These are phyloP conservation scores for Arxiozyma heterogenica DNA, from an alignment of 1,139 yeast genomes.

Conservation along the genomic window DNA sequence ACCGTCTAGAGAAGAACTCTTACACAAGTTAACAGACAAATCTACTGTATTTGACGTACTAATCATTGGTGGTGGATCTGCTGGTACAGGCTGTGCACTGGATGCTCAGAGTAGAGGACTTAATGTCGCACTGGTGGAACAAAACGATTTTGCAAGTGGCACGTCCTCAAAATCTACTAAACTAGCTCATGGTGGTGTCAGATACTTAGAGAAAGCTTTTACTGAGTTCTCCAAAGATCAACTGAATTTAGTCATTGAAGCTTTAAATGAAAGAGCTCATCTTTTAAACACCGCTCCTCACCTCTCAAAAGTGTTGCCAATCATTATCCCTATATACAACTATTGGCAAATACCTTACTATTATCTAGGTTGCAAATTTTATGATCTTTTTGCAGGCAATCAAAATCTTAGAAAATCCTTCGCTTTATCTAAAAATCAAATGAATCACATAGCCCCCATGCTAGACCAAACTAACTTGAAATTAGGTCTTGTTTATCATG, in stretches of 20 bases:
- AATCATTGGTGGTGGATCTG: slow-evolving; percentile 92
- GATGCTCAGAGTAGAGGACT: slow-evolving; percentile 90
- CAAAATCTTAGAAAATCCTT: slow-evolving; percentile 79
- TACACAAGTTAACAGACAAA: slow-evolving; percentile 29
- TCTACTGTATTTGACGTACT: slow-evolving; percentile 65
- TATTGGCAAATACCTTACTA: slow-evolving; percentile 97
- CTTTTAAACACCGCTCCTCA: slow-evolving; percentile 92
- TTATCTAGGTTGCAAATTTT: slow-evolving; percentile 84
- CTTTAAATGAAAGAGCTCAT: slow-evolving; percentile 83
- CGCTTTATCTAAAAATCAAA: slow-evolving; percentile 56
- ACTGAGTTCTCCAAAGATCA: slow-evolving; percentile 85
- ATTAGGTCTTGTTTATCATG: slow-evolving; percentile 90
- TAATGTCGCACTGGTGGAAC: slow-evolving; percentile 79
- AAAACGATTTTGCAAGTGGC: slow-evolving; percentile 82
- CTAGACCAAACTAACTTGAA: slow-evolving; percentile 70
- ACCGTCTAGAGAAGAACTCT: slow-evolving; percentile 33
- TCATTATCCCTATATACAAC: slow-evolving; percentile 88
- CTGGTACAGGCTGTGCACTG: slow-evolving; percentile 87
- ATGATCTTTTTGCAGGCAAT: slow-evolving; percentile 86
- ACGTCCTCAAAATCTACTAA: slow-evolving; percentile 94
- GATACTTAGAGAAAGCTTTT: slow-evolving; percentile 91
- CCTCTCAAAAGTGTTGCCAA: slow-evolving; percentile 76
- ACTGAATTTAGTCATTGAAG: slow-evolving; percentile 86
- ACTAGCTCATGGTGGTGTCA: slow-evolving; percentile 96
- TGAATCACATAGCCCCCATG: slow-evolving; percentile 79